Evolutionary conservation across 116 monocot genomes (phyloP).

Genomic region (Cymodocea nodosa): DNA sequence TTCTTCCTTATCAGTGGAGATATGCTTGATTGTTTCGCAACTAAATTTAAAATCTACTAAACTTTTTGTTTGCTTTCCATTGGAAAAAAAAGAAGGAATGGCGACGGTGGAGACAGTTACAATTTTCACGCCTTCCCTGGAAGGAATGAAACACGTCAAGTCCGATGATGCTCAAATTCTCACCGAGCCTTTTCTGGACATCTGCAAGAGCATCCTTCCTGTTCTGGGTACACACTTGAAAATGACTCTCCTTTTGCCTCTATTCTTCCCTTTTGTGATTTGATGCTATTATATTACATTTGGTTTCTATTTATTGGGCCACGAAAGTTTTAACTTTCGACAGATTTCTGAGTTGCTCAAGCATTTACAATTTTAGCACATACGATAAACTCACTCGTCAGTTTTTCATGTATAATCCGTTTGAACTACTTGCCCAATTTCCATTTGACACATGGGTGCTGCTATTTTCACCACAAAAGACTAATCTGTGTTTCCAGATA

Average conservation of each 20-base stretch:
- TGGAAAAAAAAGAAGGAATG: not conserved
- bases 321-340: too few species aligned
- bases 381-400: too few species aligned
- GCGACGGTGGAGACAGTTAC: slow-evolving; percentile 39
- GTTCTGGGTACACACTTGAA: slow-evolving; percentile 32
- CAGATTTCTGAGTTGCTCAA: too few species aligned
- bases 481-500: slow-evolving; percentile 32
- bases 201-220: slow-evolving; percentile 68
- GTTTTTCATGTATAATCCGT: too few species aligned
- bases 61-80: not conserved
- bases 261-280: not conserved
- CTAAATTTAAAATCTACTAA: not conserved
- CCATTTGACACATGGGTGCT: too few species aligned
- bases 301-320: too few species aligned
- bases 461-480: too few species aligned
- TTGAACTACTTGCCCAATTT: too few species aligned
- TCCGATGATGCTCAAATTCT: slow-evolving; percentile 33
- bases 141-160: slow-evolving; percentile 70
- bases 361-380: too few species aligned
- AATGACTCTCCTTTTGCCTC: not conserved
- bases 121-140: slow-evolving; percentile 52
- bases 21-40: not conserved
- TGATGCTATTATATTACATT: too few species aligned
- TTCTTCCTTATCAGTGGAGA: not conserved
- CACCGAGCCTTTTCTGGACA: slow-evolving; percentile 60